Evolutionary conservation across 495 filamentous ascomycete species (phyloP).

Genomic region (Penicillium steckii): DNA sequence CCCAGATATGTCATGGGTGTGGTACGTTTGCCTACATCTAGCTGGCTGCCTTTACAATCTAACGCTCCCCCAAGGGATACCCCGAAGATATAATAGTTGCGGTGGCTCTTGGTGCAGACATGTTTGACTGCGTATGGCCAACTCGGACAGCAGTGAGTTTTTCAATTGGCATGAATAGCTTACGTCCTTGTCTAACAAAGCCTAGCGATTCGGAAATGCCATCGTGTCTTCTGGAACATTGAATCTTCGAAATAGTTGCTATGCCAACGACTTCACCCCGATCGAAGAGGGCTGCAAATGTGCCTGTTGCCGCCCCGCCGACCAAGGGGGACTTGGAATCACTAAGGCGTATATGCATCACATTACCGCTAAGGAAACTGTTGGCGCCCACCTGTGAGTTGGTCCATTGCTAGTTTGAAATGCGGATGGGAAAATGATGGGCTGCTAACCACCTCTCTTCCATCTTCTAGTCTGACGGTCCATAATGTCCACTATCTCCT

Average conservation of each 20-base stretch:
- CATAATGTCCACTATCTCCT: slow-evolving; percentile 95
- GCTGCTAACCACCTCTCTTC: not conserved
- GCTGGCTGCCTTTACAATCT: not conserved
- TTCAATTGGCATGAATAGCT: not conserved
- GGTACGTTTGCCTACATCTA: slow-evolving; percentile 39
- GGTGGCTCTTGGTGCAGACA: slow-evolving; percentile 90
- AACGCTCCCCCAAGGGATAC: slow-evolving; percentile 58
- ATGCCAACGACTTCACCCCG: slow-evolving; percentile 75
- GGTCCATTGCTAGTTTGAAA: too few relatives aligned
- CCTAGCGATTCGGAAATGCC: slow-evolving; percentile 81
- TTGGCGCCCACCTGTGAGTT: slow-evolving; percentile 78
- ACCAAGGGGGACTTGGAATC: slow-evolving; percentile 75
- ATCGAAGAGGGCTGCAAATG: slow-evolving; percentile 82
- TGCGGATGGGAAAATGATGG: too few relatives aligned
- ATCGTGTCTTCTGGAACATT: slow-evolving; percentile 77
- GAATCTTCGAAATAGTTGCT: slow-evolving; percentile 76
- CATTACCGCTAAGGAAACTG: slow-evolving; percentile 89
- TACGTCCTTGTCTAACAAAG: not conserved
- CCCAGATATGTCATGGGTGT: slow-evolving; percentile 99
- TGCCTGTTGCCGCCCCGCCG: slow-evolving; percentile 65
- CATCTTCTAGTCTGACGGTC: slow-evolving; percentile 63
- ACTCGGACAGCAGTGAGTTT: slow-evolving; percentile 76
- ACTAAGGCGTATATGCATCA: slow-evolving; percentile 91
- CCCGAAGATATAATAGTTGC: slow-evolving; percentile 93
- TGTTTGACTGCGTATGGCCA: slow-evolving; percentile 99